Base-by-base conservation (phyloP, 2,329 filamentous ascomycete species). In the Didymella pinodella region DNA sequence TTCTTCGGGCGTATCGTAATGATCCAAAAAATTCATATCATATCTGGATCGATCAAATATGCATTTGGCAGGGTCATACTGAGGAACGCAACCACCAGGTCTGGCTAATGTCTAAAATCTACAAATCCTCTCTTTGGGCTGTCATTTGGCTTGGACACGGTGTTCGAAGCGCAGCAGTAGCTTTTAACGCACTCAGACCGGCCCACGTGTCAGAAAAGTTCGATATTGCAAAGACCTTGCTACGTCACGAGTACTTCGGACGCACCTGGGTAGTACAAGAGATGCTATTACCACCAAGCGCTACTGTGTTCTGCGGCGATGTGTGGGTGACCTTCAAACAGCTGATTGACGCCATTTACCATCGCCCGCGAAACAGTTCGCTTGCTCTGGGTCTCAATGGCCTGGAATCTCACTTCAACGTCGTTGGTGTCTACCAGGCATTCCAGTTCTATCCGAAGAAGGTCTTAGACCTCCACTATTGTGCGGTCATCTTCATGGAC, bases 31-130 rank as follows among this genome's bases (percentile, higher is more conserved):
- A 51, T 25, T 5, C 22, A 12, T 26, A 34, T 0, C 16, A 22
- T 5, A 10, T 43, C 10, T 51, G 48, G 48, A 51, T 44, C 8
- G 48, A 51, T 11, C 38, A 51, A 11, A 32, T 51, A 6, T 51
- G 48, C 12, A 51, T 51, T 11, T 20, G n/a, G 16, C 48, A 44
- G 7, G 26, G 16, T 4, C 36, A 43, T 10, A 18, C 26, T 0
- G 6, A 12, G 2, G 48, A 51, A 10, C 25, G 48, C 2, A 51
- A 43, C 22, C 48, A 51, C 6, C 48, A 51, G 12, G 48, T 51
- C 4, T 36, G 25, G 14, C 14, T 41, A n/a, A 51, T 51, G 48
- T 43, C 36, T 22, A 26, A 26, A 1, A 32, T 44, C 16, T 44
- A 51, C n/a, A 25, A 7, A 4, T 10, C 7, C 1, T 43, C 25